Percentiles rank a stretch among this genome's conserved stretches.
These are phyloP conservation scores for Chamaenerion angustifolium DNA, from an alignment of 345 rosid genomes.

Conservation along the genomic window DNA sequence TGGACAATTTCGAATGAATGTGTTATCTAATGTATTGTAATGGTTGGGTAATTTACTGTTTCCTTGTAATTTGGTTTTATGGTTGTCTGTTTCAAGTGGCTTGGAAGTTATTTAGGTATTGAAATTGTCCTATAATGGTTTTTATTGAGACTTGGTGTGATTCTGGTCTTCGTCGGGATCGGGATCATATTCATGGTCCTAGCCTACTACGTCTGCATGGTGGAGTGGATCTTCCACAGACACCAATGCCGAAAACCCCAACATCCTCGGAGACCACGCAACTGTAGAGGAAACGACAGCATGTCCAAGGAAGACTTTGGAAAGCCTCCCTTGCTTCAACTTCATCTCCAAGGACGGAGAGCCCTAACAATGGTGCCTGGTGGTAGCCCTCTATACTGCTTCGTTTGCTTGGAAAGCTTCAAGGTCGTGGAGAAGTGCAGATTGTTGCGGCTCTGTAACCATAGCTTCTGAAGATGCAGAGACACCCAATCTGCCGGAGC, in stretches of 20 bases:
- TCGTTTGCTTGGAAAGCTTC: conserved; percentile 44
- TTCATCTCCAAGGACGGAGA: conserved; percentile 16
- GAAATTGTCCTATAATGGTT: conserved; percentile 9
- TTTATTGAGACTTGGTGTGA: conserved; percentile 17
- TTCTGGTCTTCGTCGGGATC: conserved; percentile 25
- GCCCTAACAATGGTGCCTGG: neutral
- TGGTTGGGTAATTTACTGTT: neutral
- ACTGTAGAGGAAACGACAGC: conserved; percentile 6
- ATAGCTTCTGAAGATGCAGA: conserved; percentile 42
- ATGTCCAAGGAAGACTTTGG: conserved; percentile 34
- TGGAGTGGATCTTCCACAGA: conserved; percentile 21
- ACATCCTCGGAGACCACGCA: neutral
- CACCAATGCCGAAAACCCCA: conserved; percentile 4
- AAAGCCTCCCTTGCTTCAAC: conserved; percentile 43
- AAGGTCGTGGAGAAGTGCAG: conserved; percentile 43
- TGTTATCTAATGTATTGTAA: neutral
- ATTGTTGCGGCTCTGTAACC: conserved; percentile 31
- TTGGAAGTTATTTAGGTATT: too few relatives aligned
- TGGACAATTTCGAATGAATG: too few relatives aligned
- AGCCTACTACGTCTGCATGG: conserved; percentile 26
- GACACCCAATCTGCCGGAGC: conserved; percentile 40
- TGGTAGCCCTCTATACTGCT: conserved; percentile 29
- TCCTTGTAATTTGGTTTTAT: too few relatives aligned
- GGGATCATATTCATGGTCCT: conserved; percentile 28
- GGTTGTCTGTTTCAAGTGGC: too few relatives aligned